A percentile compares a stretch with the other conserved stretches of the same genome.
Evolutionary conservation across 1,139 yeast species (phyloP).

Genomic region (Scheffersomyces parashehatae): DNA sequence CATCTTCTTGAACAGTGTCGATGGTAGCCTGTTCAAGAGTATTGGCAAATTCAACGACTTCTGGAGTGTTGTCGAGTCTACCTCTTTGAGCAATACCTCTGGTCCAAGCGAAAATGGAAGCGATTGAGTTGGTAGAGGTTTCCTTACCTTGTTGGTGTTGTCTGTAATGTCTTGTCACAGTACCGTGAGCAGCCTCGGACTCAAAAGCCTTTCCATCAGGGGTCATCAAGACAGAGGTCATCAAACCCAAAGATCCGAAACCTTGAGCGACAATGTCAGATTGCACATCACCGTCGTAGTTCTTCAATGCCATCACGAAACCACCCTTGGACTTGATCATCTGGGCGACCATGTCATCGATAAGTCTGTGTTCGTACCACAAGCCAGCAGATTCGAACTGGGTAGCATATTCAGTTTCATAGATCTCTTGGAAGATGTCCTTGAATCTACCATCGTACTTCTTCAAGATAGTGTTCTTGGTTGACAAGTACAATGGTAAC

Average conservation of each 20-base stretch:
- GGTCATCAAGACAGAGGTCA: constrained; percentile 92
- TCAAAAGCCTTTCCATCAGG: constrained; percentile 97
- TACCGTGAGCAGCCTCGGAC: constrained; percentile 97
- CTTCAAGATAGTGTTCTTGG: constrained; percentile 93
- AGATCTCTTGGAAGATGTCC: constrained; percentile 84
- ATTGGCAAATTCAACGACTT: constrained; percentile 77
- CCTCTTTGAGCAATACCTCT: constrained; percentile 93
- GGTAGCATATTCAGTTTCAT: constrained; percentile 65
- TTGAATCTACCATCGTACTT: constrained; percentile 92
- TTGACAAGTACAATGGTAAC: constrained; percentile 79
- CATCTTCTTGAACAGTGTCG: constrained; percentile 82
- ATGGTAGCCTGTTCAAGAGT: constrained; percentile 77
- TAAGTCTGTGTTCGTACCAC: constrained; percentile 95
- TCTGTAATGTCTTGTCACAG: constrained; percentile 95
- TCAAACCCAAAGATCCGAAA: constrained; percentile 91
- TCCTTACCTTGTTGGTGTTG: constrained; percentile 94
- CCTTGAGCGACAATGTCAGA: constrained; percentile 98
- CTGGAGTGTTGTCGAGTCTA: constrained; percentile 80
- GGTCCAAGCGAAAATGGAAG: constrained; percentile 97
- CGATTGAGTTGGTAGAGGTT: constrained; percentile 97
- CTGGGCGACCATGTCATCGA: constrained; percentile 98
- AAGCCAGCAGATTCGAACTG: constrained; percentile 76
- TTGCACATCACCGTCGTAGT: constrained; percentile 97
- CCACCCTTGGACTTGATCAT: constrained; percentile 97
- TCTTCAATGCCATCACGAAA: constrained; percentile 90